These are phyloP conservation scores for Populus ilicifolia DNA, from an alignment of 345 rosid species.

Conservation along the genomic window DNA sequence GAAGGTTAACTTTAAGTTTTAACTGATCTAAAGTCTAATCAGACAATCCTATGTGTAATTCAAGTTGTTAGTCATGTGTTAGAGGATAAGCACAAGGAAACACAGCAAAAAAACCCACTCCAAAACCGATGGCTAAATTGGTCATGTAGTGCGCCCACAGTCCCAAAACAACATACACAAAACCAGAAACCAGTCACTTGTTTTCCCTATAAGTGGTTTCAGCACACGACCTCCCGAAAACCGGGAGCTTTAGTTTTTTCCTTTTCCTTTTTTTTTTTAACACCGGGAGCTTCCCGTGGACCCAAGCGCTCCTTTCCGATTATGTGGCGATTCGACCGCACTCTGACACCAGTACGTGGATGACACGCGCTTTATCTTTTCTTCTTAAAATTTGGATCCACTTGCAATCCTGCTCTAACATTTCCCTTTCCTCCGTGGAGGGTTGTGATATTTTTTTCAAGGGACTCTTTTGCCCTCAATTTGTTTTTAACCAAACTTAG, in stretches of 20 bases:
- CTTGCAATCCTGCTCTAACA: constrained; percentile 45
- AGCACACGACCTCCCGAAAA: constrained; percentile 55
- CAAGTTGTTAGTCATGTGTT: background rate
- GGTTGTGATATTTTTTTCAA: background rate
- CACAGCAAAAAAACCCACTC: background rate
- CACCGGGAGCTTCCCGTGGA: constrained; percentile 25
- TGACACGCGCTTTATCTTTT: constrained; percentile 54
- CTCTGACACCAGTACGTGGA: constrained; percentile 46
- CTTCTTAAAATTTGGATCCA: constrained; percentile 20
- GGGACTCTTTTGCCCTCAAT: constrained; percentile 17
- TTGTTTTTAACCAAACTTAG: background rate
- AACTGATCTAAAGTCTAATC: background rate
- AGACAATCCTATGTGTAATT: background rate
- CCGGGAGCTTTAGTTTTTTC: constrained; percentile 43
- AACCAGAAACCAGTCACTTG: constrained; percentile 45
- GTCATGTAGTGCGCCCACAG: constrained; percentile 44
- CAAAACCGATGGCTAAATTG: constrained; percentile 41
- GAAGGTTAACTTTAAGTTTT: background rate
- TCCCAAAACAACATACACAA: constrained; percentile 12
- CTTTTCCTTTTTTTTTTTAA: background rate
- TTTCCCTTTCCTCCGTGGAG: constrained; percentile 17
- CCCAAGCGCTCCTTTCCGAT: constrained; percentile 10
- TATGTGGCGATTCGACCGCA: constrained; percentile 93
- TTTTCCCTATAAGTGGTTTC: constrained; percentile 33
- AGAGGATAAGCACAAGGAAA: constrained; percentile 26